Percentiles rank a stretch among this genome's conserved stretches.
Evolutionary conservation across 129 eudicot genomes (phyloP).

Genomic region (Arctium lappa): DNA sequence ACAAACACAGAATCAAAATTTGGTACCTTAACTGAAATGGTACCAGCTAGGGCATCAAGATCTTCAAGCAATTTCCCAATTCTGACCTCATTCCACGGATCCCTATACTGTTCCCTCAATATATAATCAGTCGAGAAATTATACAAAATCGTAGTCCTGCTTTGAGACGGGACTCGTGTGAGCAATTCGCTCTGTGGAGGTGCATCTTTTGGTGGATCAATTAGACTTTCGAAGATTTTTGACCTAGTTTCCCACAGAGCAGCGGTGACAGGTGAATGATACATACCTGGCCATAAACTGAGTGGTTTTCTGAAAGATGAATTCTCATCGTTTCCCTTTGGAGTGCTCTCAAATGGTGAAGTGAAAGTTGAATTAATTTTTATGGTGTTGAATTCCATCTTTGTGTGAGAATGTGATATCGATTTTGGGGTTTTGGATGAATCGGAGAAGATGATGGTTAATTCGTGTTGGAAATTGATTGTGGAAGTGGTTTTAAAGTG

Average conservation of each 20-base stretch:
- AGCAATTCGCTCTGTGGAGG: conserved; percentile 86
- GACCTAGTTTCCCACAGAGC: conserved; percentile 97
- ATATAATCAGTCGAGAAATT: conserved; percentile 83
- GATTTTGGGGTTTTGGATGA: conserved; percentile 12
- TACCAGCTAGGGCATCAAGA: conserved; percentile 99
- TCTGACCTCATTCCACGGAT: conserved; percentile 98
- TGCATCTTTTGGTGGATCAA: conserved; percentile 77
- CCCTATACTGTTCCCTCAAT: conserved; percentile 94
- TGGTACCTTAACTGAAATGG: conserved; percentile 89
- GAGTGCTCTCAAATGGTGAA: conserved; percentile 54
- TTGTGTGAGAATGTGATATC: not conserved
- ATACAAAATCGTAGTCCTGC: conserved; percentile 71
- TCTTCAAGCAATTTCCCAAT: conserved; percentile 98
- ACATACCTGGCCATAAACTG: conserved; percentile 98
- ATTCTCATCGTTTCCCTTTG: conserved; percentile 30
- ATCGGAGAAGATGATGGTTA: not conserved
- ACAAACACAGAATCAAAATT: not conserved
- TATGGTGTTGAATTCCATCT: conserved; percentile 49
- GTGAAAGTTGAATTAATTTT: conserved; percentile 65
- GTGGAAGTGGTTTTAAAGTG: not conserved
- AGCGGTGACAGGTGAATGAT: conserved; percentile 95
- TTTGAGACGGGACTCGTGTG: conserved; percentile 66
- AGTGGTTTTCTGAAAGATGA: conserved; percentile 57
- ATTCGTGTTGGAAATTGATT: conserved; percentile 3
- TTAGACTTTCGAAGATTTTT: conserved; percentile 64